Percentiles rank a stretch among this genome's conserved stretches.
Conservation (phyloP, 306 rosid genomes). For the Lathyrus aphaca region DNA sequence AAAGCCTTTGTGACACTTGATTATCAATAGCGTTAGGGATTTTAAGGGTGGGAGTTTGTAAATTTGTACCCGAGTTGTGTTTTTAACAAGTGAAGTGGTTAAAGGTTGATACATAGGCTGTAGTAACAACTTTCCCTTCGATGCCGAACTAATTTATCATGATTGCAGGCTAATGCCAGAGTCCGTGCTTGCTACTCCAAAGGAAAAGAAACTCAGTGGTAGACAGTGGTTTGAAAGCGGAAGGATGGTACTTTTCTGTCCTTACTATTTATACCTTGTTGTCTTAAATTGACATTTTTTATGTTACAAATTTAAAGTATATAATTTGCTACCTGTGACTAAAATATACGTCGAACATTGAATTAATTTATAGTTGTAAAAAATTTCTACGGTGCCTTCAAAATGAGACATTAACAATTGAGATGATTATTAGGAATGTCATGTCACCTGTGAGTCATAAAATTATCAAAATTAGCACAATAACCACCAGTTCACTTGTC, state of each 20-base stretch:
- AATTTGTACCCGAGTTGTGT: constrained; percentile 25
- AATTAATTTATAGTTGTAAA: constrained; percentile 26
- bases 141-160: constrained; percentile 25
- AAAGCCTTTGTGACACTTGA: constrained; percentile 7
- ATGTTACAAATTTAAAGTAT: not conserved
- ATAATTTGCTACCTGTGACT: constrained; percentile 1
- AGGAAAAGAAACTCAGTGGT: constrained; percentile 91
- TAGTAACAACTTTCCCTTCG: constrained; percentile 21
- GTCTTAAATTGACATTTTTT: constrained; percentile 6
- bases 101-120: constrained; percentile 10
- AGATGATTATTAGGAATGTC: not conserved
- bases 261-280: constrained; percentile 22
- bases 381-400: not conserved
- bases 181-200: constrained; percentile 79
- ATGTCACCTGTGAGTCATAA: constrained; percentile 4
- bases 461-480: not conserved
- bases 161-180: constrained; percentile 94
- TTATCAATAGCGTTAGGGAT: constrained; percentile 26
- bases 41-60: constrained; percentile 25
- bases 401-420: constrained; percentile 23
- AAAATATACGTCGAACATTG: constrained; percentile 5
- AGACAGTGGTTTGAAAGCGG: constrained; percentile 99
- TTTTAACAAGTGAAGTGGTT: constrained; percentile 1
- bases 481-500: constrained; percentile 4
- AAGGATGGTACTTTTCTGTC: constrained; percentile 61